Percentiles rank a stretch among this genome's conserved stretches.
Conservation (phyloP, 2,329 filamentous ascomycete species). For the Chrysoporthe austroafricana region DNA sequence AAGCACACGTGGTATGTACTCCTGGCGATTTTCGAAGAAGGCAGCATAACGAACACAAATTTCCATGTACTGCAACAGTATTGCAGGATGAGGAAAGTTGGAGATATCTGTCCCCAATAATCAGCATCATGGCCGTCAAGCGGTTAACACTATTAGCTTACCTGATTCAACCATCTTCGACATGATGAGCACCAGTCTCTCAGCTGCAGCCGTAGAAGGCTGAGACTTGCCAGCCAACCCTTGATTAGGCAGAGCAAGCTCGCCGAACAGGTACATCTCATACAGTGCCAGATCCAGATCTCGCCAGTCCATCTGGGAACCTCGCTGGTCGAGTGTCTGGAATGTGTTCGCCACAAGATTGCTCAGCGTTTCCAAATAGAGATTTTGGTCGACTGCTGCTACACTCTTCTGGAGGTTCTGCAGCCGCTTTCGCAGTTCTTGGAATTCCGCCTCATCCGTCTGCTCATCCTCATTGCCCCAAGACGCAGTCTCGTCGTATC, state of each 20-base stretch:
- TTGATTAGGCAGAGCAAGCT: slow-evolving; percentile 86
- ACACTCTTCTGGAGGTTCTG: slow-evolving; percentile 92
- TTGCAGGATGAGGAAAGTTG: slow-evolving; percentile 84
- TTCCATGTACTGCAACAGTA: slow-evolving; percentile 97
- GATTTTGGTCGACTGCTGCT: slow-evolving; percentile 81
- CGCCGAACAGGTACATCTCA: slow-evolving; percentile 95
- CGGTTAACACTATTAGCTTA: slow-evolving; percentile 46
- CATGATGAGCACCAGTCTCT: slow-evolving; percentile 90
- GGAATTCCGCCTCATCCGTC: slow-evolving; percentile 96
- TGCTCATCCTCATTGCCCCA: slow-evolving; percentile 96
- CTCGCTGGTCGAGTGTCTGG: slow-evolving; percentile 74
- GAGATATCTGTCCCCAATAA: slow-evolving; percentile 66
- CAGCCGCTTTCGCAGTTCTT: slow-evolving; percentile 87
- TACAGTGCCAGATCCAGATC: slow-evolving; percentile 92
- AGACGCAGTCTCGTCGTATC: slow-evolving; percentile 90
- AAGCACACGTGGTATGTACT: slow-evolving; percentile 82
- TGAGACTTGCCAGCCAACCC: slow-evolving; percentile 85
- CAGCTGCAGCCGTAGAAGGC: slow-evolving; percentile 77
- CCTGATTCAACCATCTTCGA: slow-evolving; percentile 91
- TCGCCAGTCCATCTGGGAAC: slow-evolving; percentile 83
- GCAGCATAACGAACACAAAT: slow-evolving; percentile 92
- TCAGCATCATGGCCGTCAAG: slow-evolving; percentile 27
- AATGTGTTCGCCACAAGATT: slow-evolving; percentile 89
- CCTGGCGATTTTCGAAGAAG: slow-evolving; percentile 85
- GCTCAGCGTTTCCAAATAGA: slow-evolving; percentile 88